Percentiles rank a stretch among this genome's conserved stretches.
phyloP scores from a whole-genome alignment of 192 early-diverging fungal species.

The Coemansia sp. region DNA sequence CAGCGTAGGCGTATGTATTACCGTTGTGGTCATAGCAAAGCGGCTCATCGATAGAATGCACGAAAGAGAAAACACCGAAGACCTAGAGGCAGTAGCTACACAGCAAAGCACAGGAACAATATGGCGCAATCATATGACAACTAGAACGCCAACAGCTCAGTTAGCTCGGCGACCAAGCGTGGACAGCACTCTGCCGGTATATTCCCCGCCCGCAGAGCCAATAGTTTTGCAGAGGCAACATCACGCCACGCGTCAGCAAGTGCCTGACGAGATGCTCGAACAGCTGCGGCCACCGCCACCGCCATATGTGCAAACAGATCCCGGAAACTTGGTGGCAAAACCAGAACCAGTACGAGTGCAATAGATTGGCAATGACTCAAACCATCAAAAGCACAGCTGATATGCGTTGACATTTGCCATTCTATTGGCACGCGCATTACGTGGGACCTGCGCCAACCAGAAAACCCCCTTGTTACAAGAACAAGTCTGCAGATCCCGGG shows the following conservation, averaged over 20 bases:
- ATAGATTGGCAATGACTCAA: neutral
- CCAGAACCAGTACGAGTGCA: neutral
- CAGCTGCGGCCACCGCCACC: slow-evolving; percentile 12
- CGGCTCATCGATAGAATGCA: neutral
- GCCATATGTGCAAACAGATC: slow-evolving; percentile 5
- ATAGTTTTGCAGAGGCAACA: neutral
- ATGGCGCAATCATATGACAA: neutral
- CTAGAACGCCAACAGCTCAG: neutral
- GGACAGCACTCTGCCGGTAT: slow-evolving; percentile 6
- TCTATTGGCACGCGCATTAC: neutral
- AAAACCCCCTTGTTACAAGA: neutral
- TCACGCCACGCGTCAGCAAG: slow-evolving; percentile 1
- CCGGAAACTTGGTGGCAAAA: neutral
- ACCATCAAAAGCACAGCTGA: neutral
- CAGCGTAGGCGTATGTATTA: neutral
- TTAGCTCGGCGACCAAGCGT: neutral
- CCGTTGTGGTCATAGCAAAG: neutral
- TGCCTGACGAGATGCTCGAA: neutral
- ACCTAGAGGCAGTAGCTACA: slow-evolving; percentile 5
- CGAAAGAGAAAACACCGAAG: neutral
- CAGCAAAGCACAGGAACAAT: neutral
- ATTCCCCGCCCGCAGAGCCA: slow-evolving; percentile 12
- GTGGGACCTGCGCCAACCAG: neutral
- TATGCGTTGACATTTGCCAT: neutral
- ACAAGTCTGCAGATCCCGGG: neutral